Conservation (phyloP, 345 rosid genomes). For the Camelina sativa region DNA sequence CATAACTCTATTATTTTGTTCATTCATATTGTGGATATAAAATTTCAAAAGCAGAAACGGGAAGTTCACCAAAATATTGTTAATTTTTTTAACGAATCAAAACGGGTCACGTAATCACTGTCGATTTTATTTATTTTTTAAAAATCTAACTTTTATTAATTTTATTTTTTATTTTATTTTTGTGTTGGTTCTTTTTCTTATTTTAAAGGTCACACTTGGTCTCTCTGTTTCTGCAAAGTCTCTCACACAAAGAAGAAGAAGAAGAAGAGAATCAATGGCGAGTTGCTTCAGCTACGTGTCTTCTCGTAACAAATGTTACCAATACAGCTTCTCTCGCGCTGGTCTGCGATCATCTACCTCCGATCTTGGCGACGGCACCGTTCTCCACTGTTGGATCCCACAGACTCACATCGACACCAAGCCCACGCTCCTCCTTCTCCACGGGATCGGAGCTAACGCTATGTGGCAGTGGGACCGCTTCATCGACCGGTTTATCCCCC, state of each 20-base stretch:
- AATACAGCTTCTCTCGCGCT: constrained; percentile 62
- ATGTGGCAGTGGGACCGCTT: constrained; percentile 89
- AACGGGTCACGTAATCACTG: constrained; percentile 27
- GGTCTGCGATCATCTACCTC: constrained; percentile 76
- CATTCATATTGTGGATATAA: not conserved
- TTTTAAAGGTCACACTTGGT: not conserved
- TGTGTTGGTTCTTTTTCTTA: not conserved
- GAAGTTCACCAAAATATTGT: not conserved
- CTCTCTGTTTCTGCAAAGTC: constrained; percentile 21
- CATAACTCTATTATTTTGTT: not conserved
- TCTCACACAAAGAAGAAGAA: not conserved
- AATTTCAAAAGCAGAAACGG: not conserved
- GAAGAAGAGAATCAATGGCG: constrained; percentile 46
- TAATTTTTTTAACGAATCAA: constrained; percentile 26
- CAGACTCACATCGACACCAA: constrained; percentile 47
- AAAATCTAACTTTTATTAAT: not conserved
- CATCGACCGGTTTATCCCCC: constrained; percentile 56
- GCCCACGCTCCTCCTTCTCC: constrained; percentile 70
- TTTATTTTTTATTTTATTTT: not conserved
- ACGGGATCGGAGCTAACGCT: constrained; percentile 95
- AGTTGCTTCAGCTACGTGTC: constrained; percentile 71
- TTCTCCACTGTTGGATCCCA: constrained; percentile 89
- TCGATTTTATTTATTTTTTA: not conserved
- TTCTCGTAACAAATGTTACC: constrained; percentile 63
- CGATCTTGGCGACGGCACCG: constrained; percentile 84